phyloP scores from a whole-genome alignment of 2,329 filamentous ascomycete genomes.

The Paraphaeosphaeria sporulosa region DNA sequence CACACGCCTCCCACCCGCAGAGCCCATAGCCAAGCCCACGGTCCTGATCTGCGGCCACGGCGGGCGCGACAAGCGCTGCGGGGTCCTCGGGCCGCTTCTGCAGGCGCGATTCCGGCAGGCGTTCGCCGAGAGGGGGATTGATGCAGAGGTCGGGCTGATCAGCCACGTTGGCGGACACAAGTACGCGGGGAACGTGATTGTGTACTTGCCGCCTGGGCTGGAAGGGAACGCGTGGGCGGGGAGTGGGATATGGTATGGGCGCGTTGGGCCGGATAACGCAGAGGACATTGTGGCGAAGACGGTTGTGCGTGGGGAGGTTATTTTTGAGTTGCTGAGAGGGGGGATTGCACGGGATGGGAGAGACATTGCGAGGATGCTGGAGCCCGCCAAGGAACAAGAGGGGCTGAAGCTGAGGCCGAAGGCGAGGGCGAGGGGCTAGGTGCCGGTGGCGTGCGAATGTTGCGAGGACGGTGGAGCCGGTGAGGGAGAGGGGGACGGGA shows the following conservation, averaged over 20 bases:
- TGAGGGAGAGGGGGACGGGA: no score
- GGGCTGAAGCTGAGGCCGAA: slow-evolving; percentile 28
- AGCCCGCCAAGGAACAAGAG: slow-evolving; percentile 38
- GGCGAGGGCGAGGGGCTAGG: slow-evolving; percentile 22
- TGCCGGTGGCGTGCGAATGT: no score
- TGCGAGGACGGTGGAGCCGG: no score
- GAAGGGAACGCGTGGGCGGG: slow-evolving; percentile 67
- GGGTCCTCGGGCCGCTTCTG: slow-evolving; percentile 78
- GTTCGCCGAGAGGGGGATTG: slow-evolving; percentile 59
- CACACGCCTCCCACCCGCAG: slow-evolving; percentile 61
- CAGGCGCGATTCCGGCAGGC: slow-evolving; percentile 72
- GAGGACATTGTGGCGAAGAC: slow-evolving; percentile 79
- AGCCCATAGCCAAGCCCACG: slow-evolving; percentile 40
- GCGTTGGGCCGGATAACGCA: slow-evolving; percentile 77
- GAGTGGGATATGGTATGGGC: slow-evolving; percentile 81
- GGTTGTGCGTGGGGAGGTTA: slow-evolving; percentile 69
- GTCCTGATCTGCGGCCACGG: slow-evolving; percentile 90
- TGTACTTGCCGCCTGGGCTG: slow-evolving; percentile 72
- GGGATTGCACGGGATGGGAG: slow-evolving; percentile 58
- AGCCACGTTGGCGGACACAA: slow-evolving; percentile 87
- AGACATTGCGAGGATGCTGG: slow-evolving; percentile 39
- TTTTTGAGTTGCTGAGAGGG: slow-evolving; percentile 76
- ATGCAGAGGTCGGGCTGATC: slow-evolving; percentile 72
- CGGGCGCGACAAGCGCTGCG: slow-evolving; percentile 81
- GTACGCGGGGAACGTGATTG: slow-evolving; percentile 83